These are phyloP conservation scores for Favolaschia claudopus DNA, from an alignment of 768 basidiomycete genomes.

Conservation along the genomic window DNA sequence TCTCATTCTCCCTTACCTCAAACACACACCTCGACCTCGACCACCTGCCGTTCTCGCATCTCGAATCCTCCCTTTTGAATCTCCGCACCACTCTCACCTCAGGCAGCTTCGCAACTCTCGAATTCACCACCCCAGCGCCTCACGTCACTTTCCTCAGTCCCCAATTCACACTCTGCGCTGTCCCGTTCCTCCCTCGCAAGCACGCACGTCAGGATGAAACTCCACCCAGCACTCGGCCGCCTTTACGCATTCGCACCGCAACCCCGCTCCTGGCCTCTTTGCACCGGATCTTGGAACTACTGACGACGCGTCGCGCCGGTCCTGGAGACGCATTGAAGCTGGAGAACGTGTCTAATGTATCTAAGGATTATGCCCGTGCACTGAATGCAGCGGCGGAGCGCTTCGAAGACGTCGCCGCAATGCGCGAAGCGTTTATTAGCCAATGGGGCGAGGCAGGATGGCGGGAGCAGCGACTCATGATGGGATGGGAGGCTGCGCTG, in stretches of 20 bases:
- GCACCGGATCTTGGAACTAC: slow-evolving; percentile 44
- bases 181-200: slow-evolving; percentile 50
- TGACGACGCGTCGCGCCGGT: slow-evolving; percentile 37
- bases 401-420: slow-evolving; percentile 35
- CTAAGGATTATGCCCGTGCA: slow-evolving; percentile 38
- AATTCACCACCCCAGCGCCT: slow-evolving; percentile 49
- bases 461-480: slow-evolving; percentile 55
- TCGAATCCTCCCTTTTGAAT: slow-evolving; percentile 33
- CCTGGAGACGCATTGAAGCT: slow-evolving; percentile 42
- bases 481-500: slow-evolving; percentile 62
- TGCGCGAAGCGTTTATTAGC: slow-evolving; percentile 39
- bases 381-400: slow-evolving; percentile 34
- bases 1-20: slow-evolving; percentile 6
- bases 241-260: slow-evolving; percentile 35
- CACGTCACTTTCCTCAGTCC: slow-evolving; percentile 42
- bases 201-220: slow-evolving; percentile 25
- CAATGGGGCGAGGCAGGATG: slow-evolving; percentile 44
- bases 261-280: slow-evolving; percentile 48
- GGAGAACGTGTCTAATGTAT: slow-evolving; percentile 48
- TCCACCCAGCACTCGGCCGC: neutral
- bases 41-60: slow-evolving; percentile 14
- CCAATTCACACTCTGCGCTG: slow-evolving; percentile 48
- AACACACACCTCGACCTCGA: slow-evolving; percentile 24
- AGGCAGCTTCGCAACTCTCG: slow-evolving; percentile 33
- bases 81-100: slow-evolving; percentile 20